Base-by-base conservation (phyloP, 257 asterid genomes). In the Avicennia marina region DNA sequence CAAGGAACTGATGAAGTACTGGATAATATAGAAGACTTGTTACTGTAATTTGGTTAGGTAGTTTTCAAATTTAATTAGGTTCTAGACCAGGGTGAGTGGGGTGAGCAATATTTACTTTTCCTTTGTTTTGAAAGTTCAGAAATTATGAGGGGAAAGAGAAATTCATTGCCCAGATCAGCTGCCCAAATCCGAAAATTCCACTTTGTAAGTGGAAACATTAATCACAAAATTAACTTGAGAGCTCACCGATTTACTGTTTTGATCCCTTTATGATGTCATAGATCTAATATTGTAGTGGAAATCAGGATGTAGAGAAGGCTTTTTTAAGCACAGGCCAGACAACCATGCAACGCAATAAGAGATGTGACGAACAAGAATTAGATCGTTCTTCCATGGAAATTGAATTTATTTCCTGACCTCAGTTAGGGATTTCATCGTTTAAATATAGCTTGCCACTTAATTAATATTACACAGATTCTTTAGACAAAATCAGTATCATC, bases 121-220 rank as follows among this genome's bases (percentile, higher is more conserved):
- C 38, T 13, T 38, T 9, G 24, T 21, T 49, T 45, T 51, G 17
- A 18, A 39, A 34, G 65, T 44, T 31, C 9, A 57, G 17, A 31
- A 44, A 55, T 60, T 44, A 54, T 45, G 15, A 15, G 12, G 4
- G 17, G 9, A 42, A 36, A 11, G 26, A 20, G 43, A 48, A 40
- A 41, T 39, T 45, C 9, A 1, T 52, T 34, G 65, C 46, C 40
- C 43, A 46, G 63, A 56, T 63, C 19, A 41, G 69, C 61, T 62
- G 82, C 82, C 76, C 67, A 71, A 82, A 85, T 62, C 82, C 80
- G 86, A 53, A 85, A 75, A 53, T 32, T 66, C 86, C 80, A 85
- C 95, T 62, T 62, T 12, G 56, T 5, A 44, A 72, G 83, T 76
- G 94, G 86, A 53, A 71, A 38, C 61, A 56, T 42, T 26, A 43